Evolutionary conservation across 495 filamentous ascomycete genomes (phyloP), one percentile per base, ranked within the genome.

Genomic region (Lasiosphaeria miniovina): DNA sequence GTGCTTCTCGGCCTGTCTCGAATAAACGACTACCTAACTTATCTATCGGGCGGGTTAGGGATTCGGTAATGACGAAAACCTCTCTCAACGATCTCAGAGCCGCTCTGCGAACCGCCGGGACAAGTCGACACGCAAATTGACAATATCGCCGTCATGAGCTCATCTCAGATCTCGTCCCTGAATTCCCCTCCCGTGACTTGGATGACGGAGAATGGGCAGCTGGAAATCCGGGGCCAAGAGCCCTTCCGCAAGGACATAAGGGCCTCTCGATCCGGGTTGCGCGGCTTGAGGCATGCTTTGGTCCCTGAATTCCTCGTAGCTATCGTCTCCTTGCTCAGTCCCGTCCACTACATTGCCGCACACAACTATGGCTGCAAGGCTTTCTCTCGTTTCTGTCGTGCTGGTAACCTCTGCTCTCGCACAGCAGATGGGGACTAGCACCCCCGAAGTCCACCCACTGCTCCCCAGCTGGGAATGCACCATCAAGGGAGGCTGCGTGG

Each of bases 381-480:
- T 35, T 9, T 36, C 32, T 14, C 43, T 46, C 6, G 36, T 62
- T 14, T 54, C 38, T 38, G 50, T 55, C 43, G 43, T 52, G 6
- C 36, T 63, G 64, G 46, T 24, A 11, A 45, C 57, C 10, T 56
- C 60, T 14, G 60, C 54, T 12, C 5, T 52, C 4, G 60, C 64
- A 33, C 64, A 66, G 49, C 64, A 63, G 40, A 55, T 61, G 8
- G 61, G 64, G 24, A 63, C 58, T 55, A 4, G 49, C 11, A 55
- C 61, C 4, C 49, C 57, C 3, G 64, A 66, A 49, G 57, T 63
- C 3, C 85, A 87, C 50, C 86, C 86, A 12, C 60, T 70, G 17
- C 66, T 88, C 52, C 80, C 76, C 48, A 82, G 77, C 68, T 71
- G 78, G 62, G 80, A 75, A 50, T 88, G 84, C 64, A 77, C 78